A percentile compares a stretch with the other conserved stretches of the same genome.
phyloP scores from a whole-genome alignment of 2,329 filamentous ascomycete species.

The Byssochlamys sp. region DNA sequence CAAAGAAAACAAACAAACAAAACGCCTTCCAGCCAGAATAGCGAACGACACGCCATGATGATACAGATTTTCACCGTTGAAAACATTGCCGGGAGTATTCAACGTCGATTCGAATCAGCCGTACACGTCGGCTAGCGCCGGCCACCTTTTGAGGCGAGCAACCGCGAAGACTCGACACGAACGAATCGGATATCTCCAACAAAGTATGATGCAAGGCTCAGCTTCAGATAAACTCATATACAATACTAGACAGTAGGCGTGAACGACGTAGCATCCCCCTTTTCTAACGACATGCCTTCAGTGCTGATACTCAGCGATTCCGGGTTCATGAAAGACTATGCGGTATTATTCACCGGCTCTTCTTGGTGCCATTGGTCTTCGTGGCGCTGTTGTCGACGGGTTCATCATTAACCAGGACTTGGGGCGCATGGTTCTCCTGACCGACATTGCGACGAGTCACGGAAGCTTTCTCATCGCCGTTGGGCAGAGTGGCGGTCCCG shows the following conservation, averaged over 20 bases:
- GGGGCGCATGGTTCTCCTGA: constrained; percentile 24
- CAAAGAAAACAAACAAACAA: neutral
- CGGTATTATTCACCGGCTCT: constrained; percentile 4
- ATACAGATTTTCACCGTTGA: neutral
- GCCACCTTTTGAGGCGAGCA: neutral
- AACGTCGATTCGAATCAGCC: neutral
- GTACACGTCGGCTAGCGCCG: neutral
- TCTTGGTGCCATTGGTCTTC: constrained; percentile 16
- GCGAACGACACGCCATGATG: neutral
- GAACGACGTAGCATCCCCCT: neutral
- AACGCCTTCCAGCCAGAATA: constrained; percentile 2
- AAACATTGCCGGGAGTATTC: constrained; percentile 3
- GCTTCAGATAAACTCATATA: neutral
- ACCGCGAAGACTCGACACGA: neutral
- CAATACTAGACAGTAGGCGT: constrained; percentile 6
- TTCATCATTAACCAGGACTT: constrained; percentile 32
- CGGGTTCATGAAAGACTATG: neutral
- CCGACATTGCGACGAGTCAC: constrained; percentile 13
- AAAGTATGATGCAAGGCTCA: neutral
- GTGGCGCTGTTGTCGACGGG: constrained; percentile 20
- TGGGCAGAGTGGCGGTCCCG: constrained; percentile 15
- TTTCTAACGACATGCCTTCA: neutral
- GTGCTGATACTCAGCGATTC: neutral
- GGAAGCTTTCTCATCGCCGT: constrained; percentile 15
- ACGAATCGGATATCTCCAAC: neutral